These are phyloP conservation scores for Naganishia onofrii DNA, from an alignment of 768 basidiomycete genomes.

Conservation along the genomic window DNA sequence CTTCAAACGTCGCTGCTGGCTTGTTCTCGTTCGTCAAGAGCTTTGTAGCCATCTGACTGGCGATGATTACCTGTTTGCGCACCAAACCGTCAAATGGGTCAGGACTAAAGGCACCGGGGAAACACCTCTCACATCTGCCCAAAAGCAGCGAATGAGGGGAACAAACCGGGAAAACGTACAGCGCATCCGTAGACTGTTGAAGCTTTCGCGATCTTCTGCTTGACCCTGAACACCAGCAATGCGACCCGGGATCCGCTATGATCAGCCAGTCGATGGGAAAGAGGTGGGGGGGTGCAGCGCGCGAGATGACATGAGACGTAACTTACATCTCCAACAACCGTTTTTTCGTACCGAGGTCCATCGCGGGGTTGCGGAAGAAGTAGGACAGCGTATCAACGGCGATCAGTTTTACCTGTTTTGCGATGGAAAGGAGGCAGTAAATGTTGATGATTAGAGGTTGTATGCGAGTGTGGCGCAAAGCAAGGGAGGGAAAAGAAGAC, in stretches of 20 bases:
- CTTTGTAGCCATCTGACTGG: constrained; percentile 50
- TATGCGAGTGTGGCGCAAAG: constrained; percentile 43
- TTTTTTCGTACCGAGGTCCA: constrained; percentile 35
- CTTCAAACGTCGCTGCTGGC: constrained; percentile 46
- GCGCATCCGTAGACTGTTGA: constrained; percentile 45
- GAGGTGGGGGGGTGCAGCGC: no score
- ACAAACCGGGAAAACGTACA: constrained; percentile 4
- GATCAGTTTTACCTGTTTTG: constrained; percentile 43
- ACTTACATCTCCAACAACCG: constrained; percentile 46
- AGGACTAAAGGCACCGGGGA: no score
- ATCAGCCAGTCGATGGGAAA: no score
- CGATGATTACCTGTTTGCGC: constrained; percentile 41
- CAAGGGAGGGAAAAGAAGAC: constrained; percentile 42
- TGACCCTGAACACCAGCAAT: constrained; percentile 35
- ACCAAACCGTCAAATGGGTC: neutral
- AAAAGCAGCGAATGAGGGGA: no score
- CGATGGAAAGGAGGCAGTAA: no score
- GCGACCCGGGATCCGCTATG: neutral
- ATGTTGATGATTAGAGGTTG: constrained; percentile 23
- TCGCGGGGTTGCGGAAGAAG: constrained; percentile 46
- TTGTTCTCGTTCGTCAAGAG: constrained; percentile 47
- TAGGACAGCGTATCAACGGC: constrained; percentile 49
- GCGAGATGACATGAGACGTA: neutral
- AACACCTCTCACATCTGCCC: no score
- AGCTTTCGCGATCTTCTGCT: constrained; percentile 45